Evolutionary conservation across 768 basidiomycete species (phyloP).

Genomic region (Lanmaoa pseudosensibilis): DNA sequence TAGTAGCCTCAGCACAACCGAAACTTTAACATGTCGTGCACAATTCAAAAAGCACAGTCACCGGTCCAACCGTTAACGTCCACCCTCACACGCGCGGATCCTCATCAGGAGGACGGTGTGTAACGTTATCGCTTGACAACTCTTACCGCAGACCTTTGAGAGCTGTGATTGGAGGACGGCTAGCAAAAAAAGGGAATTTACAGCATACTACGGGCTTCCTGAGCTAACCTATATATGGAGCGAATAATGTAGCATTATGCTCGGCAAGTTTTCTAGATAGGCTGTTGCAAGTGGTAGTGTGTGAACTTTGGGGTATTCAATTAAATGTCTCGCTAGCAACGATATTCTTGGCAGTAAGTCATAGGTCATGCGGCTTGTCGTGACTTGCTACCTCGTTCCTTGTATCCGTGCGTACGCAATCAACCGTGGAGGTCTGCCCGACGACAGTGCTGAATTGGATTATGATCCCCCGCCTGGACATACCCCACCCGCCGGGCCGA

Average conservation of each 20-base stretch:
- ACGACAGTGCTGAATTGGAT: background rate
- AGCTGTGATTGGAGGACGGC: too few relatives aligned
- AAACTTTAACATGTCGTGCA: background rate
- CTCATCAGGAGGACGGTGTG: too few relatives aligned
- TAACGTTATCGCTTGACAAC: too few relatives aligned
- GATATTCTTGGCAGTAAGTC: background rate
- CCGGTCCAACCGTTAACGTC: too few relatives aligned
- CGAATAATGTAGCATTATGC: too few relatives aligned
- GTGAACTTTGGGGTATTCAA: background rate
- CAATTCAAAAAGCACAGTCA: background rate
- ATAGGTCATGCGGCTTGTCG: constrained; percentile 2
- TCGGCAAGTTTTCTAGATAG: too few relatives aligned
- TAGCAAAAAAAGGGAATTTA: too few relatives aligned
- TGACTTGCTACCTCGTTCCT: background rate
- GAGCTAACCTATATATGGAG: too few relatives aligned
- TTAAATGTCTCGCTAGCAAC: background rate
- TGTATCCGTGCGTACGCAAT: constrained; percentile 16
- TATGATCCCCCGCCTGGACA: background rate
- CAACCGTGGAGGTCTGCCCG: background rate
- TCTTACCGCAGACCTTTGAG: too few relatives aligned
- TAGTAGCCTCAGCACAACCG: background rate
- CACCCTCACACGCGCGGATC: too few relatives aligned
- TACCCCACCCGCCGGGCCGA: background rate
- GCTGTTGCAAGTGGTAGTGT: background rate
- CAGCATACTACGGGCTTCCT: too few relatives aligned